A percentile compares a stretch with the other conserved stretches of the same genome.
These are phyloP conservation scores for Papiliotrema nemorosa DNA, from an alignment of 1,284 basidiomycete genomes.

Conservation along the genomic window DNA sequence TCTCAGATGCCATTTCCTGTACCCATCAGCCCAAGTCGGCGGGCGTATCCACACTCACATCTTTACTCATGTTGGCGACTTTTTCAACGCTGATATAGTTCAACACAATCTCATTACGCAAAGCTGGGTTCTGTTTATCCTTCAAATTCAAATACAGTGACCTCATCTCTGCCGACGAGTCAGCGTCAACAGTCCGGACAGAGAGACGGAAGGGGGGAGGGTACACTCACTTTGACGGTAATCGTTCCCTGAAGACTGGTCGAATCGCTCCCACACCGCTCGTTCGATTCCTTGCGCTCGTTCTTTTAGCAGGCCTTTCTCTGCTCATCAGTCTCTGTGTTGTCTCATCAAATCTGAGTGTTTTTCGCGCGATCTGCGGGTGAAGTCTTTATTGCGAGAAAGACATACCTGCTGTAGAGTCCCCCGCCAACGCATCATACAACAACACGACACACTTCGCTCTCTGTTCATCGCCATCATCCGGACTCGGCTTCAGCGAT, in stretches of 20 bases:
- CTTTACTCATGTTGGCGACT: conserved; percentile 76
- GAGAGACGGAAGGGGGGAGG: conserved; percentile 35
- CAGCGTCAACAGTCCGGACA: conserved; percentile 1
- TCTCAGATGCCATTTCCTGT: conserved; percentile 94
- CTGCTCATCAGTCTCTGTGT: conserved; percentile 30
- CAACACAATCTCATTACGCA: conserved; percentile 78
- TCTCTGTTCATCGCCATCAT: conserved; percentile 60
- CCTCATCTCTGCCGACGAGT: conserved; percentile 69
- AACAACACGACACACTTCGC: conserved; percentile 87
- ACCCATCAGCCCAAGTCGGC: neutral
- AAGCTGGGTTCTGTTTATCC: conserved; percentile 86
- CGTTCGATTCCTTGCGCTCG: conserved; percentile 51
- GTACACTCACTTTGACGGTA: conserved; percentile 46
- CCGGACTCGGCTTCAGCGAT: conserved; percentile 38
- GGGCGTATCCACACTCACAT: conserved; percentile 54
- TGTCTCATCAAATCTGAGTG: no score
- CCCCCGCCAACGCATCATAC: conserved; percentile 82
- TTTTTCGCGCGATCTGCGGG: no score
- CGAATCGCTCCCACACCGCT: conserved; percentile 42
- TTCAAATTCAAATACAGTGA: conserved; percentile 90
- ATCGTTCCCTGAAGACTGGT: conserved; percentile 44
- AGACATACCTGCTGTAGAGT: conserved; percentile 77
- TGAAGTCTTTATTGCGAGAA: neutral
- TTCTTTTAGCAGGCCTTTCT: conserved; percentile 46
- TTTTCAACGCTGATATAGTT: conserved; percentile 69